Evolutionary conservation across 768 basidiomycete species (phyloP), one percentile per base, ranked within the genome.

Genomic region (Pilatotrama ljubarskyi): DNA sequence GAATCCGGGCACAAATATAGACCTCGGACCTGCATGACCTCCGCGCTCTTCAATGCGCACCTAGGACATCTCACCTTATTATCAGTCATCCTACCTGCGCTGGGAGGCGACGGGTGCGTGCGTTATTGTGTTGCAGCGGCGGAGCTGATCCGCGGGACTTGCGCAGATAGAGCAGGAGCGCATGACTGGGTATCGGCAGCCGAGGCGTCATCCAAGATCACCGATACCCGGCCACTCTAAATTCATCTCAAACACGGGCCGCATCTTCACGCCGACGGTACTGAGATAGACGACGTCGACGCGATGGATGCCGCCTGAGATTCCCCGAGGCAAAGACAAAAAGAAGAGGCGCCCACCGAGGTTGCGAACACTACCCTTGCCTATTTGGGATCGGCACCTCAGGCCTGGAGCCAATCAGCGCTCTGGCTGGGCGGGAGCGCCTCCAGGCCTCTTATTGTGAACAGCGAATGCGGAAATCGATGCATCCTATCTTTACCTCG

Each of bases 331-430:
- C 53, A 51, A 51, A 61, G 53, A 61, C 59, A 61, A 61, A 61
- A 61, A 17, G 35, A 42, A 55, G 29, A 61, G 48, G 41, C 59
- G 59, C 59, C 40, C 59, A 5, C 36, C 29, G 11, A 9, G 13
- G 25, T 38, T 32, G 46, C 47, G 59, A 61, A 61, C 59, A 61
- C 59, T 61, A 55, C 53, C 24, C 53, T 47, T 61, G 35, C 59
- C 59, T 36, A 22, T 55, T 55, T 7, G 20, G 59, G 52, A 49
- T 55, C 24, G 24, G 38, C 52, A 10, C 18, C 41, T 26, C 24
- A 41, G 47, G 36, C 32, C 38, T 20, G n/a, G 47, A 22, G 25
- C 37, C 51, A 40, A 42, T 41, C 44, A 40, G 2, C 35, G 37
- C 25, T 13, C 26, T 17, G 14, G 38, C 24, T n/a, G 29, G 6